Evolutionary conservation across 176 grass and related monocot species (phyloP).

Genomic region (Ensete glaucum): DNA sequence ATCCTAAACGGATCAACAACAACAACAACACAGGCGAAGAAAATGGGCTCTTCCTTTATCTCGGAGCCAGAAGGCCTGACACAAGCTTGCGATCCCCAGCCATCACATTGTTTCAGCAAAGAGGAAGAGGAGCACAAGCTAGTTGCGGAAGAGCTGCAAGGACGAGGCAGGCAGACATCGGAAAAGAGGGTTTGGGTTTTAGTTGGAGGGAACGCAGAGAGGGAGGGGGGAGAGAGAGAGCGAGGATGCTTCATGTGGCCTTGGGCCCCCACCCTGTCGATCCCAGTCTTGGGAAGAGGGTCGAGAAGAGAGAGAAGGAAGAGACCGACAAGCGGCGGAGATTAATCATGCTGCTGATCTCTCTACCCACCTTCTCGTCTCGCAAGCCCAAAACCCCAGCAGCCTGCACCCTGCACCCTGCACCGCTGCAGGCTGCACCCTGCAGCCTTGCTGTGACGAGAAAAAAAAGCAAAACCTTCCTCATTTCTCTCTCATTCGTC

Average conservation of each 20-base stretch:
- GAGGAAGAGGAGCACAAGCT: not conserved
- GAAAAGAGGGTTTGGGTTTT: conserved; percentile 8
- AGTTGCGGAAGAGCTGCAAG: not conserved
- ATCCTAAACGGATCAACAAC: not conserved
- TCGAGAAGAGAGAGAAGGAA: not conserved
- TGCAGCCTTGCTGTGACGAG: not conserved
- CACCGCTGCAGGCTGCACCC: not conserved
- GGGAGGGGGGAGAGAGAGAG: not conserved
- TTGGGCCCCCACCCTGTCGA: not conserved
- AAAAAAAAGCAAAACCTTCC: not conserved
- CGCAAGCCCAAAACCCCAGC: not conserved
- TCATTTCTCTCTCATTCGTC: not conserved
- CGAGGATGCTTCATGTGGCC: not conserved
- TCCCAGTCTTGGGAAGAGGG: not conserved
- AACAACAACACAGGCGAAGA: not conserved
- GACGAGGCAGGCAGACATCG: not conserved
- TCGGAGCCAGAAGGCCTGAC: not conserved
- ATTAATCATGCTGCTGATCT: conserved; percentile 14
- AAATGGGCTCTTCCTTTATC: too few species aligned
- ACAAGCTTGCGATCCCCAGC: not conserved
- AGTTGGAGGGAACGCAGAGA: not conserved
- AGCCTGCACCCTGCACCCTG: not conserved
- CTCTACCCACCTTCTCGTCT: not conserved
- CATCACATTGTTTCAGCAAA: not conserved
- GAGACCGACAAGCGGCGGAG: conserved; percentile 5